Base-by-base conservation (phyloP, 257 asterid genomes). In the Cordia subcordata region DNA sequence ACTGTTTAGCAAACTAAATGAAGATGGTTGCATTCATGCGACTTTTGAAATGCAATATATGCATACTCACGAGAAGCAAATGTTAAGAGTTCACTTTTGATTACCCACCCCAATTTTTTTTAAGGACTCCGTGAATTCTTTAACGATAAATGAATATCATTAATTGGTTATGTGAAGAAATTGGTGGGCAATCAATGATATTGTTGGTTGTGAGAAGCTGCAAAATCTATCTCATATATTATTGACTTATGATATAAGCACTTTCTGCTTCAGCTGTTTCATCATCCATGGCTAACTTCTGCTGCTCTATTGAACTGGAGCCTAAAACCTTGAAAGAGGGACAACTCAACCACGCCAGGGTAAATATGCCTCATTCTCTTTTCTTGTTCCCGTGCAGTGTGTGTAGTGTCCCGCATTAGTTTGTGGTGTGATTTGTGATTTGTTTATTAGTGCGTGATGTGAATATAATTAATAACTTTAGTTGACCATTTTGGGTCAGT, bases 221-320 rank as follows among this genome's bases (percentile, higher is more conserved):
- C 56, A 53, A 50, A 49, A 20, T 51, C 0, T 32, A n/a, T n/a
- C n/a, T n/a, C n/a, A n/a, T n/a, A n/a, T n/a, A n/a, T n/a, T n/a
- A n/a, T n/a, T n/a, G n/a, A n/a, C n/a, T n/a, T n/a, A n/a, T 17
- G 14, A 42, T 50, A 39, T 13, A 8, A 61, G 46, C 42, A 54
- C 15, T 61, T 63, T 35, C n/a, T n/a, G n/a, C n/a, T n/a, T n/a
- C n/a, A n/a, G 49, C 14, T 21, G 18, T 14, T 22, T 44, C 32
- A 37, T 63, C 57, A 16, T 45, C 61, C 69, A 88, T 84, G 96
- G 91, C 89, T 0, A 82, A 86, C 40, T 64, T 70, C 58, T 72
- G 91, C 60, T 89, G 96, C 66, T 63, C 85, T 33, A 86, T 86
- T 74, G 96, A 88, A 55, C 61, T 68, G 46, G 96, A 88, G 73